Conservation (phyloP, 1,284 basidiomycete genomes). For the Sparassis latifolia region DNA sequence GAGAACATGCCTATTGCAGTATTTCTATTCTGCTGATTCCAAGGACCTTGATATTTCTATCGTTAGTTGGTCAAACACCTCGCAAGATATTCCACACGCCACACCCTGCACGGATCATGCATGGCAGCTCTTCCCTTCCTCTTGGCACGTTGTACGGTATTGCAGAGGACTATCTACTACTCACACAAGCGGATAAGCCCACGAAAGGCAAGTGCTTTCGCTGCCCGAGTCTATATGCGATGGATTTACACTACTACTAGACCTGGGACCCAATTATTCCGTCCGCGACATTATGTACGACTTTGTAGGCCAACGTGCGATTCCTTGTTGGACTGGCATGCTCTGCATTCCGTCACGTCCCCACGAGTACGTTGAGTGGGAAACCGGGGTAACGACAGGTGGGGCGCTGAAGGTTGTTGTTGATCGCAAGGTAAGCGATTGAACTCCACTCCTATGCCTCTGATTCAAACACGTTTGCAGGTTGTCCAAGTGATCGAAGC, state of each 20-base stretch:
- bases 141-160: conserved; percentile 69
- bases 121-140: conserved; percentile 66
- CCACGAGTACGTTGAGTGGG: conserved; percentile 70
- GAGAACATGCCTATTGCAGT: conserved; percentile 14
- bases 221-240: background rate
- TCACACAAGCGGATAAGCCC: conserved; percentile 51
- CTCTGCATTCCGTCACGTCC: conserved; percentile 55
- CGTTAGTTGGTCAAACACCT: conserved; percentile 82
- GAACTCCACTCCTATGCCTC: conserved; percentile 4
- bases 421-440: conserved; percentile 49
- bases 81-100: conserved; percentile 80
- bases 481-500: conserved; percentile 72
- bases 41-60: background rate
- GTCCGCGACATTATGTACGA: conserved; percentile 54
- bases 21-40: background rate
- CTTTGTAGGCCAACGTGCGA: conserved; percentile 51
- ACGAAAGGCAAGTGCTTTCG: conserved; percentile 44
- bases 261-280: conserved; percentile 37
- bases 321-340: conserved; percentile 55
- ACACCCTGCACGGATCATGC: conserved; percentile 73
- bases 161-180: conserved; percentile 67
- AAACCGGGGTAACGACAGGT: conserved; percentile 29
- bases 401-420: conserved; percentile 55
- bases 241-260: conserved; percentile 25
- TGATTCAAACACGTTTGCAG: conserved; percentile 27